These are phyloP conservation scores for Backusella circina DNA, from an alignment of 192 early-diverging fungal genomes.

Conservation along the genomic window DNA sequence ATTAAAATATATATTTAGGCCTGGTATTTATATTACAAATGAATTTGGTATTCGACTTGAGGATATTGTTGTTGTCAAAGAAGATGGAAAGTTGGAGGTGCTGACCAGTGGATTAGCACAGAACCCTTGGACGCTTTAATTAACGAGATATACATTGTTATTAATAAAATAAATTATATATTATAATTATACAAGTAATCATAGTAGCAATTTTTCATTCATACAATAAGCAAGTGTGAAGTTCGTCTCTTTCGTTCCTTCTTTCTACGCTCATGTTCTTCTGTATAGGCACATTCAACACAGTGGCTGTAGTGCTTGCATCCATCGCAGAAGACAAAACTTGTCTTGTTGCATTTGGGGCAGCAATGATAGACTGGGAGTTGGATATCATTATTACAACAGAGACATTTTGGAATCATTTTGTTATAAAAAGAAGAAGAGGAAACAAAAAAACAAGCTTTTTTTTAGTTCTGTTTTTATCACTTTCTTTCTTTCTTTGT, in stretches of 20 bases:
- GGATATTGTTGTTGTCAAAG: conserved; percentile 30
- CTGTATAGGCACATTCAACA: conserved; percentile 12
- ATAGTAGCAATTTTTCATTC: neutral
- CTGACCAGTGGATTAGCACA: conserved; percentile 30
- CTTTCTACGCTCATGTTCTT: conserved; percentile 12
- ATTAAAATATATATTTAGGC: conserved; percentile 21
- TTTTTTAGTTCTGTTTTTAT: neutral
- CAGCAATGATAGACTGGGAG: neutral
- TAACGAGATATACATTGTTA: neutral
- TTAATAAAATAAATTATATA: neutral
- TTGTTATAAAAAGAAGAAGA: neutral
- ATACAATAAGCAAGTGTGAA: neutral
- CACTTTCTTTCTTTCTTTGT: neutral
- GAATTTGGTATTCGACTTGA: conserved; percentile 37
- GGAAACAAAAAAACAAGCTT: neutral
- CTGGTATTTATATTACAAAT: conserved; percentile 48
- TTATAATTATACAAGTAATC: neutral
- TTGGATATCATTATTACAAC: neutral
- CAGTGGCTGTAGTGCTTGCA: conserved; percentile 18
- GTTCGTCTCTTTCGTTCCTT: conserved; percentile 13
- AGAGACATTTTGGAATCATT: neutral
- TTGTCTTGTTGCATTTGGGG: neutral
- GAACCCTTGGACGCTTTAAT: conserved; percentile 31
- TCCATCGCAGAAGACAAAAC: neutral
- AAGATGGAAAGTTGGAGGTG: conserved; percentile 28